phyloP scores from a whole-genome alignment of 176 grass and related monocot species.

The Paspalum vaginatum region DNA sequence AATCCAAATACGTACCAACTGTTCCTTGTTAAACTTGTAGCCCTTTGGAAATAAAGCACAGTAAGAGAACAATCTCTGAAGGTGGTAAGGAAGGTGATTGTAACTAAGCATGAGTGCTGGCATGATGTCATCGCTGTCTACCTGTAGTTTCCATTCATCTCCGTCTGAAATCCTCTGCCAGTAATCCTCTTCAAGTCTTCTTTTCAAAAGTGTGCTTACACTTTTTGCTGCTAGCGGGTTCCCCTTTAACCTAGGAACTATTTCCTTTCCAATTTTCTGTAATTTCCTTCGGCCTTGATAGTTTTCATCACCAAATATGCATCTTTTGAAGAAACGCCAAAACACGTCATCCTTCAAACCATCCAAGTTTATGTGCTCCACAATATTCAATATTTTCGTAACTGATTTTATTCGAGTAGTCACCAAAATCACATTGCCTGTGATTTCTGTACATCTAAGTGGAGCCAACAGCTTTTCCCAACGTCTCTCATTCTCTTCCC shows the following conservation, averaged over 20 bases:
- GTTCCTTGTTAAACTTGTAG: slow-evolving; percentile 43
- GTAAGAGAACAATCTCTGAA: slow-evolving; percentile 47
- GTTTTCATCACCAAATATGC: slow-evolving; percentile 43
- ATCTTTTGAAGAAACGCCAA: slow-evolving; percentile 45
- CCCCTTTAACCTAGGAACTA: slow-evolving; percentile 43
- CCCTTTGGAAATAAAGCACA: slow-evolving; percentile 61
- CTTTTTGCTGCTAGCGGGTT: slow-evolving; percentile 61
- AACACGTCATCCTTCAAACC: slow-evolving; percentile 44
- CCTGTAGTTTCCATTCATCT: slow-evolving; percentile 34
- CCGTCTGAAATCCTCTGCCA: slow-evolving; percentile 44
- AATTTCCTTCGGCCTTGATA: slow-evolving; percentile 14
- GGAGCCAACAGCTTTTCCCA: slow-evolving; percentile 43
- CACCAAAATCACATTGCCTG: slow-evolving; percentile 50
- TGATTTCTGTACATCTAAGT: slow-evolving; percentile 36
- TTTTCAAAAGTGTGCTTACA: slow-evolving; percentile 43
- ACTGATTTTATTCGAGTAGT: slow-evolving; percentile 48
- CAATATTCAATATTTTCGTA: slow-evolving; percentile 2
- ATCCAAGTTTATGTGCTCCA: slow-evolving; percentile 31
- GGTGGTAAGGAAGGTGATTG: slow-evolving; percentile 29
- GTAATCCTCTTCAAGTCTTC: neutral
- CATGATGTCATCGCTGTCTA: slow-evolving; percentile 13
- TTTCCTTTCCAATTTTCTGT: slow-evolving; percentile 35
- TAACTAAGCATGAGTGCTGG: slow-evolving; percentile 53
- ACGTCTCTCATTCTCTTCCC: no score
- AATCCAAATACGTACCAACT: slow-evolving; percentile 51